Evolutionary conservation across 192 early-diverging fungal genomes (phyloP).

Genomic region (Fimicolochytrium jonesii): DNA sequence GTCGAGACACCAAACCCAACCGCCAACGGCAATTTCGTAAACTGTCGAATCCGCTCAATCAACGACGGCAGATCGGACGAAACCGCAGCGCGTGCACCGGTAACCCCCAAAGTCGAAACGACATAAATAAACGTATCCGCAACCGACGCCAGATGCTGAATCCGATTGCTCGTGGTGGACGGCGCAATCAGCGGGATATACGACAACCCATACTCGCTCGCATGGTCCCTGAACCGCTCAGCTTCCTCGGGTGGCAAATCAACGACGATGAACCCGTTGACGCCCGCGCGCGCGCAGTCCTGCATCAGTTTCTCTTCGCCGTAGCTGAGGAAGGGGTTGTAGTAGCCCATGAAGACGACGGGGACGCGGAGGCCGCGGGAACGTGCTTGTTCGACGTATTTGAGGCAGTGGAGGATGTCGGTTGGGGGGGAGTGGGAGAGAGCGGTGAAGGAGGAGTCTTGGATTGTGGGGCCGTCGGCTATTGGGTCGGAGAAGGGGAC

Average conservation of each 20-base stretch:
- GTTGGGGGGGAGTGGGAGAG: too few species aligned
- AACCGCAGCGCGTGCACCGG: constrained; percentile 72
- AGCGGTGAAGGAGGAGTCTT: constrained; percentile 83
- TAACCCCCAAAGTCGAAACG: constrained; percentile 90
- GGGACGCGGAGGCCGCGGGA: constrained; percentile 79
- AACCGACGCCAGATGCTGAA: constrained; percentile 69
- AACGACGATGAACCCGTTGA: constrained; percentile 95
- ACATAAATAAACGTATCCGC: constrained; percentile 96
- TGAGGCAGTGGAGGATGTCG: constrained; percentile 77
- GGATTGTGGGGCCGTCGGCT: constrained; percentile 96
- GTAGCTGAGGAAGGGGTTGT: constrained; percentile 94
- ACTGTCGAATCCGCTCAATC: constrained; percentile 70
- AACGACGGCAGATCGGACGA: constrained; percentile 65
- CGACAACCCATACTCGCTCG: constrained; percentile 69
- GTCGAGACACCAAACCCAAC: constrained; percentile 97
- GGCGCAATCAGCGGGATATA: constrained; percentile 93
- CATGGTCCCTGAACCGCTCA: constrained; percentile 74
- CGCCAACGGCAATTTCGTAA: constrained; percentile 80
- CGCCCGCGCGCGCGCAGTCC: constrained; percentile 77
- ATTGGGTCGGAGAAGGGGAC: constrained; percentile 98
- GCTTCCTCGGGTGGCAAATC: constrained; percentile 98
- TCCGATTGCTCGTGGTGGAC: constrained; percentile 81
- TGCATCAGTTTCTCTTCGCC: constrained; percentile 84
- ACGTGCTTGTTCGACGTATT: constrained; percentile 76
- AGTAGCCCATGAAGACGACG: constrained; percentile 98